Conservation (phyloP, 805 yeast species). For the Candida maesae region DNA sequence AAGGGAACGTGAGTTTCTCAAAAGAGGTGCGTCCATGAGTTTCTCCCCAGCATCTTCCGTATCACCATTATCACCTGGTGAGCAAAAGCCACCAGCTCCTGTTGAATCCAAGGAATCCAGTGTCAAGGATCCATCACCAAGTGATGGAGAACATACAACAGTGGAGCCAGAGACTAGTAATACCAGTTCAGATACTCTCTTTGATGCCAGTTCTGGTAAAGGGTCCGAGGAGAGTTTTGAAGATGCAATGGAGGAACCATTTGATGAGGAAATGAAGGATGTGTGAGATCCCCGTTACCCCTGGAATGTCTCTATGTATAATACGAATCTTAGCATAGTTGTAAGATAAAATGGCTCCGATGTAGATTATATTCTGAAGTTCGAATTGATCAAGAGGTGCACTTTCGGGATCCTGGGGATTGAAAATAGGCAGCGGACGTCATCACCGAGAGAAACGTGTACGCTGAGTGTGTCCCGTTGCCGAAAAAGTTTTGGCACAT, state of each 20-base stretch:
- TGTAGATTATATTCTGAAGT: no score
- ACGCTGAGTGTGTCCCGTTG: neutral
- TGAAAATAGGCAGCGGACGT: no score
- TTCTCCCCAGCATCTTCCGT: conserved; percentile 2
- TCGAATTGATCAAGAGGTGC: no score
- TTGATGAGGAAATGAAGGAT: neutral
- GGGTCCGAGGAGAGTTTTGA: neutral
- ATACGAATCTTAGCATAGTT: no score
- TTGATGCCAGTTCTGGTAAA: neutral
- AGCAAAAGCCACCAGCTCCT: no score
- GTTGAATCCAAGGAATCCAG: neutral
- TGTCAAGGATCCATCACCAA: neutral
- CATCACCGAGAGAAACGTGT: no score
- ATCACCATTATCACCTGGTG: neutral
- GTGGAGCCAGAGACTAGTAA: neutral
- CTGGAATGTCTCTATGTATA: no score
- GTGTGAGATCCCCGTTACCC: conserved; percentile 3
- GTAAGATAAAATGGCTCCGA: no score
- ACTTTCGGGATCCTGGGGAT: no score
- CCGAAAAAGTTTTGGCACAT: neutral
- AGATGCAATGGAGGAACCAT: neutral
- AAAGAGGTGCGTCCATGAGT: conserved; percentile 10
- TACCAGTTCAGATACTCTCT: neutral
- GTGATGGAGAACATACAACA: neutral
- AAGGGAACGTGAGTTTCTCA: conserved; percentile 18